phyloP scores from a whole-genome alignment of 257 asterid species.

The Paraleonurus japonicus region DNA sequence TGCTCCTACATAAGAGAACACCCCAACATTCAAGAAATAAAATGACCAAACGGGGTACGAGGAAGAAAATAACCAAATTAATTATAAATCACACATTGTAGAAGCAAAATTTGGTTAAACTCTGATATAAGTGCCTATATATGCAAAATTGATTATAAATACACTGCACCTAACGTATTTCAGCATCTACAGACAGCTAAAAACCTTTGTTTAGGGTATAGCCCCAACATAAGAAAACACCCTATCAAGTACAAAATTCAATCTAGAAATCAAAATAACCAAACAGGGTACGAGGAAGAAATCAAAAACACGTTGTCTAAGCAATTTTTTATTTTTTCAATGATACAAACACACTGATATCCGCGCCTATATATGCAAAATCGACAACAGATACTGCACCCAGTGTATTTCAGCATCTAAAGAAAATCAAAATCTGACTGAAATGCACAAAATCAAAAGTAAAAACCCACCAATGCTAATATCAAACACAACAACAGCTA shows the following conservation, averaged over 20 bases:
- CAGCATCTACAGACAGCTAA: background rate
- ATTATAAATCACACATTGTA: background rate
- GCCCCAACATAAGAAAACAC: too few relatives aligned
- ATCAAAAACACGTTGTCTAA: background rate
- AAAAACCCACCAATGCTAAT: conserved; percentile 65
- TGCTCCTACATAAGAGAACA: conserved; percentile 50
- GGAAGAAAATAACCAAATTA: background rate
- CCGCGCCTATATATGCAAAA: background rate
- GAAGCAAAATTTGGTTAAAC: background rate
- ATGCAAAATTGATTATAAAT: background rate
- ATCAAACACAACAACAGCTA: conserved; percentile 75
- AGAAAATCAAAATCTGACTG: background rate
- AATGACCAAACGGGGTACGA: background rate
- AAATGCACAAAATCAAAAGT: background rate
- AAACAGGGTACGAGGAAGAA: too few relatives aligned
- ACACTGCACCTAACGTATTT: background rate
- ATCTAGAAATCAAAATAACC: too few relatives aligned
- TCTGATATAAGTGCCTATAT: background rate
- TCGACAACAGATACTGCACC: background rate
- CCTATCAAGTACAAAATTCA: too few relatives aligned
- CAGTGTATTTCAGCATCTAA: too few relatives aligned
- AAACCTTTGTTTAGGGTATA: too few relatives aligned
- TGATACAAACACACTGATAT: background rate
- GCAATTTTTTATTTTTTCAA: background rate
- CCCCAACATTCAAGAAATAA: background rate